Evolutionary conservation across 371 early-diverging fungal genomes (phyloP), one percentile per base, ranked within the genome.

Genomic region (Conidiobolus incongruus): DNA sequence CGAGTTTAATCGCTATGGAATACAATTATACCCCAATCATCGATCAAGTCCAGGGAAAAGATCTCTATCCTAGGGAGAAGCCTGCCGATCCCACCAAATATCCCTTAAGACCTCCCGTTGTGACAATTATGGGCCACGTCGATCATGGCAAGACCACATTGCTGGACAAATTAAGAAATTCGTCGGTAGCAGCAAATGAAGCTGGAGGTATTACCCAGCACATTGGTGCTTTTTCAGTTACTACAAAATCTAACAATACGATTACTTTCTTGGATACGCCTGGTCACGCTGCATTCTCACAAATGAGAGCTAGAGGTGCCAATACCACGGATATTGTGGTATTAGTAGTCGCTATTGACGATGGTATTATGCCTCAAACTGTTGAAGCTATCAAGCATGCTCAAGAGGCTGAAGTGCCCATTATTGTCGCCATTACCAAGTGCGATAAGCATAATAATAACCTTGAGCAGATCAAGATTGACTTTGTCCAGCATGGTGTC

Each of bases 131-230:
- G 85, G 99, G 99, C 12, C 99, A 99, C 65, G 99, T 99, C 45
- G 98, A 98, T 54, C 99, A 98, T 71, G 99, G 98, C 42, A 99
- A 99, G 72, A 94, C 98, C 17, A 95, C 99, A 0, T 62, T 99
- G 17, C 61, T 99, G 47, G 98, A 98, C 54, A 64, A 85, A 0
- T 63, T 93, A 28, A 76, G 93, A 31, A 82, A 85, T 52, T 80
- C 87, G 0, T 78, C 87, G 0, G 81, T 92, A 8, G 92, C 88
- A 15, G 81, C 82, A 12, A 71, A 75, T n/a, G 96, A 95, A 63
- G 85, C 87, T 1, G 94, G 96, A 22, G 93, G 94, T 4, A 95
- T 95, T 49, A 95, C 96, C 0, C 94, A 94, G 54, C 94, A 94
- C 53, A 92, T 94, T 62, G 94, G 96, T 47, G 93, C 93, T 22